Conservation (phyloP, 805 yeast genomes). For the Suhomyces emberorum region DNA sequence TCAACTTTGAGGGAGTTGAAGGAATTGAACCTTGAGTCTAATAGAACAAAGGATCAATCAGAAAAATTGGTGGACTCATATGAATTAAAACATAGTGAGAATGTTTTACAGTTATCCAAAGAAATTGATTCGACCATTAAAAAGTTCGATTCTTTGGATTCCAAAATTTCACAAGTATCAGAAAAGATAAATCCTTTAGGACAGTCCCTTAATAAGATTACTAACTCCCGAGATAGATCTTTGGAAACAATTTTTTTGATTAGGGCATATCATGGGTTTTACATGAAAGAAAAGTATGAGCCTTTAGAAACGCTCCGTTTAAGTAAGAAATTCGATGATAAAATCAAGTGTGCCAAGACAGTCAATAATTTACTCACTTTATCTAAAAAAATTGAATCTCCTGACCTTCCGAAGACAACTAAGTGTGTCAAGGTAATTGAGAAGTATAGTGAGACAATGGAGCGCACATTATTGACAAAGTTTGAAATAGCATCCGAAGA, state of each 20-base stretch:
- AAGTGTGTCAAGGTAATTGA: conserved; percentile 48
- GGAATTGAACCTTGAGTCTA: conserved; percentile 55
- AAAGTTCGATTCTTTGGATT: conserved; percentile 50
- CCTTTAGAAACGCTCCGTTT: conserved; percentile 59
- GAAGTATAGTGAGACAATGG: conserved; percentile 74
- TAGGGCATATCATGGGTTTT: conserved; percentile 73
- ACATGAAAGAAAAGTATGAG: conserved; percentile 49
- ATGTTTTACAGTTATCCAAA: conserved; percentile 53
- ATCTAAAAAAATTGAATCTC: conserved; percentile 60
- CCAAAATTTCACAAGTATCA: conserved; percentile 53
- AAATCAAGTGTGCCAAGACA: conserved; percentile 63
- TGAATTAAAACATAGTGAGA: conserved; percentile 66
- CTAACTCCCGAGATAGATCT: conserved; percentile 72
- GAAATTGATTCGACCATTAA: conserved; percentile 44
- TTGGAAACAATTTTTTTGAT: conserved; percentile 68
- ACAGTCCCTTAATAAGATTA: conserved; percentile 60
- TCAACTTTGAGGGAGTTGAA: conserved; percentile 73
- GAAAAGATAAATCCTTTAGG: conserved; percentile 67
- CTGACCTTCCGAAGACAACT: conserved; percentile 44
- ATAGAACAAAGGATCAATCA: conserved; percentile 45
- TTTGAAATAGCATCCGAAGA: conserved; percentile 74
- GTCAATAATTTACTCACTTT: conserved; percentile 63
- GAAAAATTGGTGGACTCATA: conserved; percentile 55
- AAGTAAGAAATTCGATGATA: conserved; percentile 46
- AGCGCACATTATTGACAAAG: conserved; percentile 60